Evolutionary conservation across 371 early-diverging fungal genomes (phyloP).

Genomic region (Mortierella polycephala): DNA sequence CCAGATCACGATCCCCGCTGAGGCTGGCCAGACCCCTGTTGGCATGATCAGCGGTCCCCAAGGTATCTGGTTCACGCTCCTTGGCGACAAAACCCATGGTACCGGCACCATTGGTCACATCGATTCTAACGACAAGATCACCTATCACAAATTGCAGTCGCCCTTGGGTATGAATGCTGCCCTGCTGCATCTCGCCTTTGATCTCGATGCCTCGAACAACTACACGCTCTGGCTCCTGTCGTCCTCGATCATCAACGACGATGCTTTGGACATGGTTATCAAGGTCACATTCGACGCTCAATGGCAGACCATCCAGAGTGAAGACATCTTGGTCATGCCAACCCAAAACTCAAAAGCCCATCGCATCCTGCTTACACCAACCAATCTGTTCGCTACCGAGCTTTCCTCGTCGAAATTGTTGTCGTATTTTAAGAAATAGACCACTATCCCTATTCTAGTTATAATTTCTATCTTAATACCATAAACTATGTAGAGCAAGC

Average conservation of each 20-base stretch:
- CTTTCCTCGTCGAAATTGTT: slow-evolving; percentile 24
- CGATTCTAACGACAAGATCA: slow-evolving; percentile 9
- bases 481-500: too few species aligned
- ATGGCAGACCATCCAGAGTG: slow-evolving; percentile 13
- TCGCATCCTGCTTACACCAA: slow-evolving; percentile 15
- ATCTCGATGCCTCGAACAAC: slow-evolving; percentile 7
- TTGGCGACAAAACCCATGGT: slow-evolving; percentile 16
- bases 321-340: slow-evolving; percentile 23
- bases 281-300: slow-evolving; percentile 20
- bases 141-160: slow-evolving; percentile 10
- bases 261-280: slow-evolving; percentile 35
- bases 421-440: background rate
- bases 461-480: too few species aligned
- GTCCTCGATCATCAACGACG: slow-evolving; percentile 31
- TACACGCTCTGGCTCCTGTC: slow-evolving; percentile 27
- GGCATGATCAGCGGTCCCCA: slow-evolving; percentile 29
- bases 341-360: slow-evolving; percentile 32
- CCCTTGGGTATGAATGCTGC: slow-evolving; percentile 10
- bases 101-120: slow-evolving; percentile 37
- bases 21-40: slow-evolving; percentile 24
- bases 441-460: too few species aligned
- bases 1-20: slow-evolving; percentile 12
- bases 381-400: slow-evolving; percentile 24
- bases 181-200: slow-evolving; percentile 33
- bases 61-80: slow-evolving; percentile 35